phyloP scores from a whole-genome alignment of 2,329 filamentous ascomycete genomes.

The Hymenoscyphus infarciens region DNA sequence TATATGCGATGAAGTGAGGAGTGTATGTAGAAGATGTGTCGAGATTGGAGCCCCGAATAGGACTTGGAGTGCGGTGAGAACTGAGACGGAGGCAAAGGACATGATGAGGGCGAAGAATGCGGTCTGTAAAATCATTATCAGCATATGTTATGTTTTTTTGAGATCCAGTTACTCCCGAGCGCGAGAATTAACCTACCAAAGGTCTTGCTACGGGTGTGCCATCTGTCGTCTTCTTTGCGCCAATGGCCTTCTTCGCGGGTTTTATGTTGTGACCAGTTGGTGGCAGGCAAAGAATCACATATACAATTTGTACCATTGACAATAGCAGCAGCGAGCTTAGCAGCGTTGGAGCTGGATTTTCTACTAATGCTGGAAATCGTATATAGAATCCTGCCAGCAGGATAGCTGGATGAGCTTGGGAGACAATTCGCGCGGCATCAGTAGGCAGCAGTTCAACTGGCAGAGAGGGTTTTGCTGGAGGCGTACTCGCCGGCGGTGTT shows the following conservation, averaged over 20 bases:
- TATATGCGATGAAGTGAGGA: conserved; percentile 78
- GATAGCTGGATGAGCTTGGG: conserved; percentile 64
- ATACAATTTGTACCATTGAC: conserved; percentile 59
- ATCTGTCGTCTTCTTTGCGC: conserved; percentile 48
- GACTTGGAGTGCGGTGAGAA: conserved; percentile 57
- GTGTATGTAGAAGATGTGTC: conserved; percentile 72
- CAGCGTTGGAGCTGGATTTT: conserved; percentile 65
- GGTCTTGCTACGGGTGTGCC: conserved; percentile 11
- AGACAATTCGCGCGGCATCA: conserved; percentile 48
- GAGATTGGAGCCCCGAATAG: conserved; percentile 91
- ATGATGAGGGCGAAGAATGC: conserved; percentile 66
- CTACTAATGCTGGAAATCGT: conserved; percentile 64
- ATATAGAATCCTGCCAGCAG: conserved; percentile 61
- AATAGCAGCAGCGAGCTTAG: conserved; percentile 58
- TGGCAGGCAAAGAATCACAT: conserved; percentile 62
- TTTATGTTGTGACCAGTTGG: conserved; percentile 49
- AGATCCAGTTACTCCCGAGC: background rate
- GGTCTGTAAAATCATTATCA: conserved; percentile 46
- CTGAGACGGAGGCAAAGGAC: conserved; percentile 44
- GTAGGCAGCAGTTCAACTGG: conserved; percentile 34
- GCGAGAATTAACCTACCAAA: conserved; percentile 13
- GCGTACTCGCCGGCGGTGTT: conserved; percentile 15
- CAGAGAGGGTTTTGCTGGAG: conserved; percentile 23
- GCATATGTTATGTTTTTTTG: background rate
- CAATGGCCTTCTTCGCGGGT: conserved; percentile 46